Evolutionary conservation across 371 early-diverging fungal species (phyloP), one percentile per base, ranked within the genome.

Genomic region (Mucor sp.): DNA sequence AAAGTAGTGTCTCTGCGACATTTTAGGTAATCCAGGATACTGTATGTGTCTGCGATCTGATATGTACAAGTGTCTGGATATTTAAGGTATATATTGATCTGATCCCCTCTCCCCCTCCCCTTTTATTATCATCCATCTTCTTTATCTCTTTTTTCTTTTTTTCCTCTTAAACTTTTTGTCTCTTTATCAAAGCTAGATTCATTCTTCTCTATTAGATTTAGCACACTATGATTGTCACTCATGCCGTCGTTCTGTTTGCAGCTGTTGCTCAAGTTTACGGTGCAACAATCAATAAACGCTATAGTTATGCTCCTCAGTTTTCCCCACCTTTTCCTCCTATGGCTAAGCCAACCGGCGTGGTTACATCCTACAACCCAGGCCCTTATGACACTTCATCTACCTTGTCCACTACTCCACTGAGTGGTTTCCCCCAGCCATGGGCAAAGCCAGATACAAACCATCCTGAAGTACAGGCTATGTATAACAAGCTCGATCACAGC

Each of bases 321-420:
- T 78, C 80, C 4, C 82, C 82, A 27, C 59, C 70, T 23, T 82
- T 80, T 68, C 69, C 80, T 3, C 43, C 60, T 11, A 63, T 81
- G 19, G 50, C 74, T 14, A 59, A 44, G 1, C 75, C 78, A 0
- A 50, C 76, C 6, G 74, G 66, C 41, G 81, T 76, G 3, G 73
- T 63, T 2, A 71, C 63, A 11, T 68, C 70, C 6, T 78, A 79
- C 28, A 74, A 74, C 1, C 63, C 78, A 17, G 71, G 72, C 4
- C 68, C 72, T 5, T 64, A 62, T 48, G 64, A 71, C 25, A 68
- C 68, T 21, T 8, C 58, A 25, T 14, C 33, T 35, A 69, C 66
- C 2, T 56, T 82, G 28, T 50, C 63, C 15, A 53, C 58, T 3
- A 21, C 55, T 28, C 53, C 47, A 48, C 43, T 70, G 39, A n/a